A percentile compares a stretch with the other conserved stretches of the same genome.
phyloP scores from a whole-genome alignment of 164 flowering plant genomes.

The Nymphaea thermarum region DNA sequence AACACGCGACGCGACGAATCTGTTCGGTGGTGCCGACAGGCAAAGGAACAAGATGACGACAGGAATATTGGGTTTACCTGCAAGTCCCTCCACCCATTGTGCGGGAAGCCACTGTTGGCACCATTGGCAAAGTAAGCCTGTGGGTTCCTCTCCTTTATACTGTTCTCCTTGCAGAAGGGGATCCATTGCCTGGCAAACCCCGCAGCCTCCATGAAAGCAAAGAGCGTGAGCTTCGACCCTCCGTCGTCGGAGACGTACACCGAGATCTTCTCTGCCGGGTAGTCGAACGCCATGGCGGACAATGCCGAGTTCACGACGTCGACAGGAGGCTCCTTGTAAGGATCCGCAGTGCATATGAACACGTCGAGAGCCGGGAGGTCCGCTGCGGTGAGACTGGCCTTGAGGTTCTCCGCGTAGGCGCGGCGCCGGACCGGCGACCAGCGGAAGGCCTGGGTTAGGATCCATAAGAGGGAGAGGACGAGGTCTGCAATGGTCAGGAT shows the following conservation, averaged over 20 bases:
- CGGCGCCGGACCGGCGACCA: constrained; percentile 13
- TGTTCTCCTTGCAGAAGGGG: constrained; percentile 15
- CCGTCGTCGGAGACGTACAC: constrained; percentile 28
- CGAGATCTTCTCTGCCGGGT: constrained; percentile 17
- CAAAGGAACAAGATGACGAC: not conserved
- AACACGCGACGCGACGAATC: not conserved
- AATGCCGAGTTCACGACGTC: constrained; percentile 15
- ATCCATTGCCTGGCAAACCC: constrained; percentile 21
- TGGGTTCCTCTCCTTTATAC: constrained; percentile 12
- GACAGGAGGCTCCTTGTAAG: constrained; percentile 22
- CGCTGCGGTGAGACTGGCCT: not conserved
- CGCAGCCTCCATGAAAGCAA: constrained; percentile 25
- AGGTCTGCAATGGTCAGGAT: constrained; percentile 9
- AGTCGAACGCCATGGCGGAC: constrained; percentile 21
- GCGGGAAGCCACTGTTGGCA: not conserved
- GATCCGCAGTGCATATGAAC: constrained; percentile 29
- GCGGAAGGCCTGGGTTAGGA: constrained; percentile 8
- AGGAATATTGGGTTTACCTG: constrained; percentile 7
- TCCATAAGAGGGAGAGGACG: constrained; percentile 17
- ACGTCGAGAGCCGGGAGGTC: constrained; percentile 18
- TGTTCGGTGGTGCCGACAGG: no score
- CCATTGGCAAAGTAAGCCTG: constrained; percentile 11
- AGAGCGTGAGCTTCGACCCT: constrained; percentile 20
- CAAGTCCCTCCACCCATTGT: constrained; percentile 1
- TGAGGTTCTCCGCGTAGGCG: constrained; percentile 13